A percentile compares a stretch with the other conserved stretches of the same genome.
These are phyloP conservation scores for Xylariaceae sp. DNA, from an alignment of 2,329 filamentous ascomycete genomes.

Conservation along the genomic window DNA sequence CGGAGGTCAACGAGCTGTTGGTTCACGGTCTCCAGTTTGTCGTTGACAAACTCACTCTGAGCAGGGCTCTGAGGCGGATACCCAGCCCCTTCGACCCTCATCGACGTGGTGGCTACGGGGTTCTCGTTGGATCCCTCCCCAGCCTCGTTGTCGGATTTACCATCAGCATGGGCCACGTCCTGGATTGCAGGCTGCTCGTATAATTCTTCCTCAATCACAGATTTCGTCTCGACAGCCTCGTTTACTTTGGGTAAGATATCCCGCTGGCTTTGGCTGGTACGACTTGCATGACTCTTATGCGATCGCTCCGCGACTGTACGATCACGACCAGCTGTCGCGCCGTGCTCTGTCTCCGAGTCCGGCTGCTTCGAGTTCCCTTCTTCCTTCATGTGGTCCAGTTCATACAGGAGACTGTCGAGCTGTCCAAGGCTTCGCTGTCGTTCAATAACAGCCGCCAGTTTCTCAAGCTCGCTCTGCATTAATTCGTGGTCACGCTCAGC, in stretches of 20 bases:
- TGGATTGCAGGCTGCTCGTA: constrained; percentile 17
- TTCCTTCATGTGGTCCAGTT: constrained; percentile 75
- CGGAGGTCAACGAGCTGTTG: constrained; percentile 89
- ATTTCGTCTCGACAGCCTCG: constrained; percentile 30
- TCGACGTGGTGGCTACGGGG: neutral
- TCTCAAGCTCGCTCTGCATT: constrained; percentile 94
- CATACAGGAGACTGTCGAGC: constrained; percentile 85
- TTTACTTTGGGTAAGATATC: constrained; percentile 53
- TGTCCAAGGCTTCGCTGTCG: constrained; percentile 93
- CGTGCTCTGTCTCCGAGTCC: constrained; percentile 31
- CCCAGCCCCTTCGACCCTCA: constrained; percentile 6
- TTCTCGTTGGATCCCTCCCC: constrained; percentile 7
- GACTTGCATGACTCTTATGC: constrained; percentile 51
- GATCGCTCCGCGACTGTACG: constrained; percentile 49
- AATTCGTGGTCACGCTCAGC: constrained; percentile 93
- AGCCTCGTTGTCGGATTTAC: constrained; percentile 6
- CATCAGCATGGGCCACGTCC: constrained; percentile 8
- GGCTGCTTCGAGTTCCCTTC: constrained; percentile 41
- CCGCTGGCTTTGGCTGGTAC: constrained; percentile 47
- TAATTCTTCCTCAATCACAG: constrained; percentile 27
- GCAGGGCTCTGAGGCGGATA: constrained; percentile 64
- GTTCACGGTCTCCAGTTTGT: constrained; percentile 87
- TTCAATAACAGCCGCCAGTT: constrained; percentile 90
- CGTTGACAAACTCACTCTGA: constrained; percentile 80
- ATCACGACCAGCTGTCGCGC: constrained; percentile 41